Evolutionary conservation across 805 yeast genomes (phyloP), one percentile per base, ranked within the genome.

Genomic region (Candida maris): DNA sequence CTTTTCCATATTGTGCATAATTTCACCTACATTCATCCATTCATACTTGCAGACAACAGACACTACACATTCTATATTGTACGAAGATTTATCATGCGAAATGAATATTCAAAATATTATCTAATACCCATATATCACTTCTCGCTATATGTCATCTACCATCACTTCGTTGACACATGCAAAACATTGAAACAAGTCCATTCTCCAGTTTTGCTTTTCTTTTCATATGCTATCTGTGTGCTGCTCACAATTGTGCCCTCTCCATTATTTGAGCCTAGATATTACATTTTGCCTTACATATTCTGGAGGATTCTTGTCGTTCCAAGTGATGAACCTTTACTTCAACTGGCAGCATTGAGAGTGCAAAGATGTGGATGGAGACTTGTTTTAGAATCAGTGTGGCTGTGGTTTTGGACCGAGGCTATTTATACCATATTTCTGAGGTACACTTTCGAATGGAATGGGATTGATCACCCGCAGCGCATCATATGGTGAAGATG

Each of bases 191-290:
- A 31, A 18, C 29, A 39, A 27, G 48, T 54, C 13, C 30, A 45
- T 4, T 50, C 56, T 4, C 55, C 60, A 7, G 49, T 61, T 2
- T 48, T 70, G 4, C 56, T 81, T n/a, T 68, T 73, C 27, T 34
- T 75, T 4, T 72, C 79, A 0, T 79, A 70, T 41, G 36, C 77
- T 2, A 58, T 61, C 0, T 80, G 88, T 28, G 66, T 76, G 0
- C 49, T 69, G 1, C 57, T 77, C 5, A 82, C 93, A 0, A 67
- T 93, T 15, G 74, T 84, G 0, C 96, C 97, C 15, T 81, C 96
- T 0, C 98, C 97, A 4, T 67, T 93, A 45, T 80, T 93, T 52
- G 98, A 93, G 60, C 96, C 97, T 32, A 74, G 98, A 39, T 93
- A 93, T 57, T 93, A 82, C 58, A 85, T 91, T 32, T 50, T 87